Conservation (phyloP, 805 yeast species). For the Candida manassasensis region DNA sequence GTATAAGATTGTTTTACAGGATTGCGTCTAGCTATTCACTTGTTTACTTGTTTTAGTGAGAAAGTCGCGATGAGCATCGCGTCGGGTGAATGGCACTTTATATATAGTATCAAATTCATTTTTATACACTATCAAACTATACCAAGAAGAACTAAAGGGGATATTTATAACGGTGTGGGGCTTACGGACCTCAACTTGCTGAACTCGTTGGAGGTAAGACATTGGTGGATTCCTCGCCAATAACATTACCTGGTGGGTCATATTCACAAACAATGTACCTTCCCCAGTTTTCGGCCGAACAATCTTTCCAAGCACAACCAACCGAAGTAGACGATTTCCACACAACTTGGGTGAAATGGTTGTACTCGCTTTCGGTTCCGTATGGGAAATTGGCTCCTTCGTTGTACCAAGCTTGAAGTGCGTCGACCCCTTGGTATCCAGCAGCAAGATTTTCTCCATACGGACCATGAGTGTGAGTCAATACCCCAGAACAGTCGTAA, state of each 20-base stretch:
- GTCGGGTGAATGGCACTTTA: neutral
- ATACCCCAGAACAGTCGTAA: constrained; percentile 34
- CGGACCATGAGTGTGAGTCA: constrained; percentile 33
- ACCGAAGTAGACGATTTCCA: constrained; percentile 60
- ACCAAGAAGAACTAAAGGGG: neutral
- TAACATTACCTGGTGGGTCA: constrained; percentile 32
- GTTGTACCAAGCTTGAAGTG: constrained; percentile 33
- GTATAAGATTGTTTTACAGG: too few relatives aligned
- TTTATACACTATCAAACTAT: neutral
- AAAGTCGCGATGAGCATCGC: constrained; percentile 2
- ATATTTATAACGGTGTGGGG: neutral
- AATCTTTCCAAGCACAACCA: constrained; percentile 70
- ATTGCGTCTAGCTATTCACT: too few relatives aligned
- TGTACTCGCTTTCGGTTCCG: constrained; percentile 19
- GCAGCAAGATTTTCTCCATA: constrained; percentile 37
- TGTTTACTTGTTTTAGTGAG: too few relatives aligned
- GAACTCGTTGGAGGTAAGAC: constrained; percentile 18
- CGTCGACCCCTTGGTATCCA: constrained; percentile 23
- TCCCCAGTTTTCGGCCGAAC: constrained; percentile 38
- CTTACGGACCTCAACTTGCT: neutral
- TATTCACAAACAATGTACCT: constrained; percentile 30
- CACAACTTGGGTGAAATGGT: constrained; percentile 68
- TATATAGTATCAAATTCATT: neutral
- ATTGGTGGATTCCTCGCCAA: constrained; percentile 24
- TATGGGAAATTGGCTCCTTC: constrained; percentile 27